Percentiles rank a stretch among this genome's conserved stretches.
These are phyloP conservation scores for Nakazawaea populi DNA, from an alignment of 805 yeast genomes.

Conservation along the genomic window DNA sequence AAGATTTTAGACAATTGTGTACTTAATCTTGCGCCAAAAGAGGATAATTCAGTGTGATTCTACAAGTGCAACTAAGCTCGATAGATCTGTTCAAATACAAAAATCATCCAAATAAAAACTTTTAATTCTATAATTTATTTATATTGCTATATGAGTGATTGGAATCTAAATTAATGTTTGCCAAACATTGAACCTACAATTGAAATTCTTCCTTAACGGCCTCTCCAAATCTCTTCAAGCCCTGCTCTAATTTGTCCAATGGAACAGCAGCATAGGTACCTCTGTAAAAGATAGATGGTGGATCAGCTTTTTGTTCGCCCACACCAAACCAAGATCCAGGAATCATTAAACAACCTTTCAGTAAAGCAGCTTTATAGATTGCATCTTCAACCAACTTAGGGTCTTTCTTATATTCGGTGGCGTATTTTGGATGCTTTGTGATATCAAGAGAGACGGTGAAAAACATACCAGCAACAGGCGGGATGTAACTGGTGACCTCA, in stretches of 20 bases:
- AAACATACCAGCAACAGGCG: slow-evolving; percentile 87
- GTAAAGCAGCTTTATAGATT: slow-evolving; percentile 54
- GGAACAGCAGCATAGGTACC: slow-evolving; percentile 88
- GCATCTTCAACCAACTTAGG: slow-evolving; percentile 60
- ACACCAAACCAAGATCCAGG: slow-evolving; percentile 81
- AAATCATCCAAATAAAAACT: background rate
- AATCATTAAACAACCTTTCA: slow-evolving; percentile 62
- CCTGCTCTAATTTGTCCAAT: slow-evolving; percentile 51
- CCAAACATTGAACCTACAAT: slow-evolving; percentile 16
- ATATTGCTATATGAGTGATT: too few species aligned
- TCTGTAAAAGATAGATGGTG: slow-evolving; percentile 62
- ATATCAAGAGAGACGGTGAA: slow-evolving; percentile 72
- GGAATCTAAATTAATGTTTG: background rate
- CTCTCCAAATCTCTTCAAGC: slow-evolving; percentile 62
- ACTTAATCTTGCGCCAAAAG: too few species aligned
- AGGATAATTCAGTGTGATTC: too few species aligned
- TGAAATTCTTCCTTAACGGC: slow-evolving; percentile 55
- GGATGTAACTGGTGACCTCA: slow-evolving; percentile 33
- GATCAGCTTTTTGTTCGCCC: slow-evolving; percentile 20
- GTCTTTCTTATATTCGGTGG: slow-evolving; percentile 48
- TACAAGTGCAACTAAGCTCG: too few species aligned
- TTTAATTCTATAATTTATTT: background rate
- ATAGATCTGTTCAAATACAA: too few species aligned
- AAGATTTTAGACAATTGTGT: too few species aligned
- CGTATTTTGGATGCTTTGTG: slow-evolving; percentile 71